phyloP scores from a whole-genome alignment of 2,329 filamentous ascomycete genomes.

The Paecilomyces dactylethromorphus region DNA sequence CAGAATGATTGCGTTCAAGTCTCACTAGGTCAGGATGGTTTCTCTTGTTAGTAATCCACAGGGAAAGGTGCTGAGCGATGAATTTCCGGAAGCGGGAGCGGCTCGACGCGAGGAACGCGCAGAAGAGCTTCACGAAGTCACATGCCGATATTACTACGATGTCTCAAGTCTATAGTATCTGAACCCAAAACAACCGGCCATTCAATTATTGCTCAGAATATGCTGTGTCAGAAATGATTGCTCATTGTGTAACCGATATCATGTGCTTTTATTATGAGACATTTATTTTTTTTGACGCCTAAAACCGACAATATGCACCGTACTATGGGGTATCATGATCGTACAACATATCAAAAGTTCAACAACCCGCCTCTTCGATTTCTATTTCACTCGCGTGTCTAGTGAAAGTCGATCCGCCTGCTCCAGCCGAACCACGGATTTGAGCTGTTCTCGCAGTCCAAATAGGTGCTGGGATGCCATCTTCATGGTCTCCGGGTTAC shows the following conservation, averaged over 20 bases:
- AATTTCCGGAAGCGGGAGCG: not conserved
- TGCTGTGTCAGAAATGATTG: not conserved
- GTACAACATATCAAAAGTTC: constrained; percentile 6
- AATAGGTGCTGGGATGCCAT: constrained; percentile 50
- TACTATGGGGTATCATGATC: constrained; percentile 5
- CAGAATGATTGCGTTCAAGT: not conserved
- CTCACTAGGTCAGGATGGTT: not conserved
- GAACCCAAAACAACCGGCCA: not conserved
- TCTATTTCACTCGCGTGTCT: constrained; percentile 53
- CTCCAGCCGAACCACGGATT: constrained; percentile 49
- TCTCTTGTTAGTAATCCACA: not conserved
- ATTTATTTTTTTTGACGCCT: not conserved
- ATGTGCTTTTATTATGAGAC: not conserved
- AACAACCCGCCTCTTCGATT: not conserved
- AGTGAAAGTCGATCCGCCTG: constrained; percentile 53
- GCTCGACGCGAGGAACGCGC: constrained; percentile 19
- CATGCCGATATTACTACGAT: constrained; percentile 17
- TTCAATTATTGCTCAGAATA: not conserved
- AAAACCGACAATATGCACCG: not conserved
- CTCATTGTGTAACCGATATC: not conserved
- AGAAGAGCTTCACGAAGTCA: constrained; percentile 30
- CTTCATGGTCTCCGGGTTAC: constrained; percentile 49
- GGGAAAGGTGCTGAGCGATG: not conserved
- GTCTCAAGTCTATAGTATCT: not conserved
- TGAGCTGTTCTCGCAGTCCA: constrained; percentile 49